Evolutionary conservation across 768 basidiomycete species (phyloP).

Genomic region (Neoboletus brunneissimus): DNA sequence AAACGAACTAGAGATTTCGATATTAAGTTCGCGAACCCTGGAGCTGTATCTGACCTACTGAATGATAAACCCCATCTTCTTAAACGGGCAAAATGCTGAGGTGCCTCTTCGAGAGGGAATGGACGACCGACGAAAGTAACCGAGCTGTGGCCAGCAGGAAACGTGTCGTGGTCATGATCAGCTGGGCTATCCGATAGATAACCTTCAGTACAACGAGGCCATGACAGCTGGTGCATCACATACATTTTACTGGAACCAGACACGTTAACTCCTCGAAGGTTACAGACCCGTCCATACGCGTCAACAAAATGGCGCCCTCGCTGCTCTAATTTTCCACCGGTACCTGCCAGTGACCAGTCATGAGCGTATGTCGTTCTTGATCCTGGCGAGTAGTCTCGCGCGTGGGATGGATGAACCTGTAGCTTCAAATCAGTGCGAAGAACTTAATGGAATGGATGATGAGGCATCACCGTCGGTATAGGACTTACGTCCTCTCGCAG

Average conservation of each 20-base stretch:
- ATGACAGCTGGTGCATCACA: background rate
- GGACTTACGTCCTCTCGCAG: background rate
- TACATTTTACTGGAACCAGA: conserved; percentile 83
- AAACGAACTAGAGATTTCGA: conserved; percentile 63
- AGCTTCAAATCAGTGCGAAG: background rate
- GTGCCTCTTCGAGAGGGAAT: conserved; percentile 87
- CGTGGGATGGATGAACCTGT: conserved; percentile 47
- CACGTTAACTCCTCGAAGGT: conserved; percentile 81
- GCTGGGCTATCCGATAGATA: conserved; percentile 47
- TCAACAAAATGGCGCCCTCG: conserved; percentile 85
- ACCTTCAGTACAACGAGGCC: conserved; percentile 20
- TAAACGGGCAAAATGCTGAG: conserved; percentile 75
- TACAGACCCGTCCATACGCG: conserved; percentile 72
- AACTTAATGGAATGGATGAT: background rate
- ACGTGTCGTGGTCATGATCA: conserved; percentile 64
- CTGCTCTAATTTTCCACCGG: conserved; percentile 53
- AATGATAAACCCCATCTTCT: conserved; percentile 87
- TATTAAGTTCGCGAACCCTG: background rate
- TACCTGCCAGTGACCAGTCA: conserved; percentile 62
- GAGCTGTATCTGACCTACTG: conserved; percentile 46
- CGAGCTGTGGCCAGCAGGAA: conserved; percentile 59
- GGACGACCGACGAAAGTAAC: conserved; percentile 90
- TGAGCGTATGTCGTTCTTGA: conserved; percentile 58
- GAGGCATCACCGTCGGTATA: background rate
- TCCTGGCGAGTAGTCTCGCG: conserved; percentile 45